Evolutionary conservation across 2,329 filamentous ascomycete genomes (phyloP), one percentile per base, ranked within the genome.

Genomic region (Allantophomopsis lycopodina): DNA sequence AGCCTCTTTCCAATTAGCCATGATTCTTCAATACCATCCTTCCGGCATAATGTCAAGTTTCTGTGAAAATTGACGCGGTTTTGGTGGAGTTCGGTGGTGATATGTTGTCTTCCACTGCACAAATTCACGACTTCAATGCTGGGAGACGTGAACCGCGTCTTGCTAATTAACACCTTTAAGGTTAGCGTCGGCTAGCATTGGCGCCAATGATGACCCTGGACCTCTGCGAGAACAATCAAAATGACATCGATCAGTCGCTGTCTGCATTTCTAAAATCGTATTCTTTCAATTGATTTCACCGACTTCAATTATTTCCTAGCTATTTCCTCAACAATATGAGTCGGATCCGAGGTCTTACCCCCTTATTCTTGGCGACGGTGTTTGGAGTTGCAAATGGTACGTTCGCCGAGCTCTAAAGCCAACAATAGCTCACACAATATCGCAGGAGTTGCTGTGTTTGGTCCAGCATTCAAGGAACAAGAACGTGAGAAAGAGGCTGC

Each of bases 1-100:
- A 49, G 46, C 53, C 46, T 55, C 52, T 48, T 57, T 58, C 55
- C 55, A 58, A 45, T 44, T 46, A 44, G 54, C 50, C 55, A 57
- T 57, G 21, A 34, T 35, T 38, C 15, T 40, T 35, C 14, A 40
- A 36, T 46, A 39, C 42, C 52, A 54, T 52, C 40, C 39, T 52
- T 41, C 17, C 13, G n/a, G 20, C 34, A 33, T 7, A 32, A n/a
- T 36, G n/a, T 34, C 16, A 36, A 14, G 10, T 15, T 34, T 34
- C 5, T 14, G 28, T 14, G 4, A 12, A n/a, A 31, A 4, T 31
- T 38, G 39, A 37, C 32, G 34, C 14, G 18, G 35, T 34, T 17
- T 16, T 38, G 35, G 13, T 38, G 12, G 13, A n/a, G 11, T 28
- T 28, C 7, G 8, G 23, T 28, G 23, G 23, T 8, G 23, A 28